A percentile compares a stretch with the other conserved stretches of the same genome.
phyloP scores from a whole-genome alignment of 192 early-diverging fungal species.

The Ambispora gerdemannii region DNA sequence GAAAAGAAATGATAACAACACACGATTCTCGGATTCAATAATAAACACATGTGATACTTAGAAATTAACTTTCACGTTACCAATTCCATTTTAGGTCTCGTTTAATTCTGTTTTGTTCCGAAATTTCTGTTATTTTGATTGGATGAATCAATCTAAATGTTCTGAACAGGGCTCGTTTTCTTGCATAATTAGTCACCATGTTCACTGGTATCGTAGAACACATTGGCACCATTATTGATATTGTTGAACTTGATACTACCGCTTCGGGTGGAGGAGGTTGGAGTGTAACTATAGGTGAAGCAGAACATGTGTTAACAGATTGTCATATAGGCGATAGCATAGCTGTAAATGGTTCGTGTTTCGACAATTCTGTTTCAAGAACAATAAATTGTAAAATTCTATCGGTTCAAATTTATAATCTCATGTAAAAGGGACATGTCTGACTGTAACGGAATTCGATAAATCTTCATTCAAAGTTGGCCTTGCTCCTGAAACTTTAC shows the following conservation, averaged over 20 bases:
- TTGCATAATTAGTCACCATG: no score
- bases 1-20: no score
- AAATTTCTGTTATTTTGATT: no score
- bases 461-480: conserved; percentile 83
- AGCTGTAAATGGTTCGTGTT: conserved; percentile 72
- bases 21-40: no score
- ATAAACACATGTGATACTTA: no score
- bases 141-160: no score
- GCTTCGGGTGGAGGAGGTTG: conserved; percentile 83
- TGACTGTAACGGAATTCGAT: conserved; percentile 95
- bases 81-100: no score
- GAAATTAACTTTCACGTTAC: no score
- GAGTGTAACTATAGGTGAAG: conserved; percentile 75
- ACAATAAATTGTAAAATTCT: background rate
- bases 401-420: background rate
- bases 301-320: conserved; percentile 70
- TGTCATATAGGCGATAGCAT: conserved; percentile 94
- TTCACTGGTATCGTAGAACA: conserved; percentile 98
- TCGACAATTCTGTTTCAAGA: background rate
- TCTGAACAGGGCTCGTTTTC: no score
- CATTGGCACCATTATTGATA: conserved; percentile 72
- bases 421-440: conserved; percentile 68
- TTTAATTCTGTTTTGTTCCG: no score
- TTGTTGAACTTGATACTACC: conserved; percentile 68
- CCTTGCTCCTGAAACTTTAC: conserved; percentile 87